phyloP scores from a whole-genome alignment of 2,329 filamentous ascomycete genomes.

The Aspergillus aculeatinus region DNA sequence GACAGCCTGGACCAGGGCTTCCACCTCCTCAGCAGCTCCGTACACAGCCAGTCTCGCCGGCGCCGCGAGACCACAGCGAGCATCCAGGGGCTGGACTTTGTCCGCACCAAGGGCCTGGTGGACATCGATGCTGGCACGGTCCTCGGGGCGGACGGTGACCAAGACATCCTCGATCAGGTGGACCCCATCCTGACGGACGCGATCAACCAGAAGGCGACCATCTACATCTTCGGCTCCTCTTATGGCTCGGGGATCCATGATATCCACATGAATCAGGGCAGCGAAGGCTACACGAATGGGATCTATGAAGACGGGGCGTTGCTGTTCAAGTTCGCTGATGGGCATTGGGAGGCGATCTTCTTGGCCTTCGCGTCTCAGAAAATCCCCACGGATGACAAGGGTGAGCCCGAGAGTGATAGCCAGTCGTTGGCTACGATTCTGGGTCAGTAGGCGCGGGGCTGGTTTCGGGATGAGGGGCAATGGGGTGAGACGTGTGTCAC shows the following conservation, averaged over 20 bases:
- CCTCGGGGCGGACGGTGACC: constrained; percentile 19
- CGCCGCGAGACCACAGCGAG: not conserved
- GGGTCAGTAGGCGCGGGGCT: not conserved
- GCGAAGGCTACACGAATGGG: constrained; percentile 16
- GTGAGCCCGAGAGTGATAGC: not conserved
- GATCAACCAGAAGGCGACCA: constrained; percentile 12
- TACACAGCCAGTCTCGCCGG: not conserved
- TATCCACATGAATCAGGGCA: constrained; percentile 27
- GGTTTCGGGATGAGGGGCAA: not conserved
- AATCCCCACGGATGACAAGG: constrained; percentile 16
- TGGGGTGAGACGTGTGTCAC: not conserved
- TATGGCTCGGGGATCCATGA: constrained; percentile 20
- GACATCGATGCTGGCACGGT: constrained; percentile 16
- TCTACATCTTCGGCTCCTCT: constrained; percentile 20
- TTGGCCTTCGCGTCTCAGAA: constrained; percentile 22
- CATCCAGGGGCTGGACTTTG: constrained; percentile 16
- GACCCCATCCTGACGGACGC: constrained; percentile 16
- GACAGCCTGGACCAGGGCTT: constrained; percentile 13
- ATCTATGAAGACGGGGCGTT: constrained; percentile 22
- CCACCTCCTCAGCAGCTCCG: not conserved
- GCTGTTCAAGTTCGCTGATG: constrained; percentile 13
- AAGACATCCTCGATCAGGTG: constrained; percentile 36
- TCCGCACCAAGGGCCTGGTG: constrained; percentile 17
- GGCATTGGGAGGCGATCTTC: constrained; percentile 21
- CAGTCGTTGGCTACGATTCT: constrained; percentile 2